Conservation (phyloP, 2,329 filamentous ascomycete species). For the Diaporthe destruens region DNA sequence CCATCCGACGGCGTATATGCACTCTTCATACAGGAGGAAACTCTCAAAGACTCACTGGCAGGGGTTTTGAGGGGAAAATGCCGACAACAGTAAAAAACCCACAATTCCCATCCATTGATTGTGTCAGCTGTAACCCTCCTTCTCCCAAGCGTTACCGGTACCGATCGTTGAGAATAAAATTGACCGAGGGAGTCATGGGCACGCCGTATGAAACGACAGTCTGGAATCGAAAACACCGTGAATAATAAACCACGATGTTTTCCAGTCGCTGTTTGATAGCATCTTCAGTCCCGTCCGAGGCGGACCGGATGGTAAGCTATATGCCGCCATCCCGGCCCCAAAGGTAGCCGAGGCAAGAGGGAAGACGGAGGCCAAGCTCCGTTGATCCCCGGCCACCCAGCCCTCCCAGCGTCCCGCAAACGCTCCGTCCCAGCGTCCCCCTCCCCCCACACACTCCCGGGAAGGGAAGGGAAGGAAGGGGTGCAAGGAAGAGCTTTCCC, state of each 20-base stretch:
- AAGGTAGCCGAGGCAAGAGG: not conserved
- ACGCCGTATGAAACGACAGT: no score
- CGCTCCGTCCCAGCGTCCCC: conserved; percentile 4
- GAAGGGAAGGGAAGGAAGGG: not conserved
- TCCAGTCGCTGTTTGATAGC: not conserved
- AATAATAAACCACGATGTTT: not conserved
- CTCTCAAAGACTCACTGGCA: no score
- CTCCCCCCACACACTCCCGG: conserved; percentile 20
- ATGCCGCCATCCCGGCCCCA: not conserved
- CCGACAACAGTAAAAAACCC: no score
- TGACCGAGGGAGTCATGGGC: no score
- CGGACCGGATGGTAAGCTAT: not conserved
- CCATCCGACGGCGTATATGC: no score
- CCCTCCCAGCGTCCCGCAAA: not conserved
- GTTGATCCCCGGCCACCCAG: not conserved
- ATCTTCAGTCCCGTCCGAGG: not conserved
- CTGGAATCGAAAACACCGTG: no score
- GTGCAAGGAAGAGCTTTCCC: not conserved
- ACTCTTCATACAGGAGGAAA: no score
- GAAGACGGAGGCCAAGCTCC: conserved; percentile 11
- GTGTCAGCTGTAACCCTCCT: no score
- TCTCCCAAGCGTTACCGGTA: not conserved
- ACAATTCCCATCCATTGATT: not conserved
- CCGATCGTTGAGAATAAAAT: not conserved
- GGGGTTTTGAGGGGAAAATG: no score